phyloP scores from a whole-genome alignment of 1,284 basidiomycete genomes.

The Malassezia furfur region DNA sequence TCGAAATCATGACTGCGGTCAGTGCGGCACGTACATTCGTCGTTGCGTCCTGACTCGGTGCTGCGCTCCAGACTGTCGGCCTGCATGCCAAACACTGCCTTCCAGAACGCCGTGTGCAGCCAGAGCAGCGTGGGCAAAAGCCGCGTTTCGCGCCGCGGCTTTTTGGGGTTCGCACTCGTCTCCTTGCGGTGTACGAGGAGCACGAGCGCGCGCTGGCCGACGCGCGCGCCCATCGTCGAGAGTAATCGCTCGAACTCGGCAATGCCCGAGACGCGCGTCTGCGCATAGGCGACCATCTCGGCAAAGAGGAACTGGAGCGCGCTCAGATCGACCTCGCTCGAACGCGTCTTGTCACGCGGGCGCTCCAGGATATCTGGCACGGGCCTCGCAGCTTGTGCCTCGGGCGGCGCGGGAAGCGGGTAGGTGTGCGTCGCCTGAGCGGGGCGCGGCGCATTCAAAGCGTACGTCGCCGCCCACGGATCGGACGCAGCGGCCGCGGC shows the following conservation, averaged over 20 bases:
- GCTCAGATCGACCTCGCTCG: conserved; percentile 21
- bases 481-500: not conserved
- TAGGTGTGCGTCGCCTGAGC: not conserved
- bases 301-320: conserved; percentile 35
- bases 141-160: conserved; percentile 40
- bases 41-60: conserved; percentile 68
- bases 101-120: conserved; percentile 65
- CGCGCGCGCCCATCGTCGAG: conserved; percentile 28
- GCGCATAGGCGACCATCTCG: conserved; percentile 60
- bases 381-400: not conserved
- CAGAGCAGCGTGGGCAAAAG: conserved; percentile 37
- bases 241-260: conserved; percentile 67
- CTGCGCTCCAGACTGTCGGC: conserved; percentile 92
- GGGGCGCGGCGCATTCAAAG: not conserved
- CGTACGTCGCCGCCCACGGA: not conserved
- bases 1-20: conserved; percentile 83
- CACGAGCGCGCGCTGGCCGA: conserved; percentile 30
- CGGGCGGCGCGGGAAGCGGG: not conserved
- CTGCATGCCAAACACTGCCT: conserved; percentile 78
- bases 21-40: conserved; percentile 66
- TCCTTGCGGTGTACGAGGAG: conserved; percentile 32
- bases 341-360: conserved; percentile 31
- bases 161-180: conserved; percentile 25
- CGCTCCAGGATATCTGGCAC: conserved; percentile 37
- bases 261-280: conserved; percentile 85